A percentile compares a stretch with the other conserved stretches of the same genome.
These are phyloP conservation scores for Starmerella stigmatis DNA, from an alignment of 805 yeast genomes.

Conservation along the genomic window DNA sequence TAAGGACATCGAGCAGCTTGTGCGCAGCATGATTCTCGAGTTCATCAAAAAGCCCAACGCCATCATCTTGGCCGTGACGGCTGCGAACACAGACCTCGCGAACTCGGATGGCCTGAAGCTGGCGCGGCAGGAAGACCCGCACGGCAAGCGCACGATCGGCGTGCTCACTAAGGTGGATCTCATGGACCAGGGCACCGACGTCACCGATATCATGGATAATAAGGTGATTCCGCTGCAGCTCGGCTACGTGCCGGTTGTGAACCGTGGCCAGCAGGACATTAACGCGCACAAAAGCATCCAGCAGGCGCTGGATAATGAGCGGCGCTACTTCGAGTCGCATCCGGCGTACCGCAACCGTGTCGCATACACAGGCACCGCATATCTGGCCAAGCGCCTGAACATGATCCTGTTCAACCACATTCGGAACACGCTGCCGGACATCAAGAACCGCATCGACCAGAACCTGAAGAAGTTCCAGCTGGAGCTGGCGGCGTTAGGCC, in stretches of 20 bases:
- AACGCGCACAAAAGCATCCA: constrained; percentile 77
- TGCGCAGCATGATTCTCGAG: constrained; percentile 83
- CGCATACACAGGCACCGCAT: constrained; percentile 94
- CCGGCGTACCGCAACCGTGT: constrained; percentile 84
- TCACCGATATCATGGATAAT: constrained; percentile 87
- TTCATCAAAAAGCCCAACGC: constrained; percentile 94
- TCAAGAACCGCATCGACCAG: constrained; percentile 78
- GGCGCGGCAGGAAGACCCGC: constrained; percentile 97
- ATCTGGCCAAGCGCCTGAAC: constrained; percentile 84
- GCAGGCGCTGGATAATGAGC: constrained; percentile 77
- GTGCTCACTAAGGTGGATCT: constrained; percentile 92
- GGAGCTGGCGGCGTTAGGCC: constrained; percentile 70
- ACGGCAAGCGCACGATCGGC: constrained; percentile 89
- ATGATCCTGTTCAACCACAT: constrained; percentile 85
- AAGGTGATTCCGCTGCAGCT: constrained; percentile 89
- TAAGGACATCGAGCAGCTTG: constrained; percentile 87
- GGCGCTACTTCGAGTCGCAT: constrained; percentile 71
- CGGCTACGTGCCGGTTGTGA: constrained; percentile 94
- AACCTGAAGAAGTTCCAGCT: constrained; percentile 74
- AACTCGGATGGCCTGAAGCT: constrained; percentile 92
- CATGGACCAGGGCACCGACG: constrained; percentile 98
- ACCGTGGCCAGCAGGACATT: constrained; percentile 95
- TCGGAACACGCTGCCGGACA: constrained; percentile 80
- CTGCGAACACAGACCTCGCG: constrained; percentile 94
- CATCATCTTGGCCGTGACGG: constrained; percentile 85